Base-by-base conservation (phyloP, 495 filamentous ascomycete species). In the Amphirosellinia nigrospora region DNA sequence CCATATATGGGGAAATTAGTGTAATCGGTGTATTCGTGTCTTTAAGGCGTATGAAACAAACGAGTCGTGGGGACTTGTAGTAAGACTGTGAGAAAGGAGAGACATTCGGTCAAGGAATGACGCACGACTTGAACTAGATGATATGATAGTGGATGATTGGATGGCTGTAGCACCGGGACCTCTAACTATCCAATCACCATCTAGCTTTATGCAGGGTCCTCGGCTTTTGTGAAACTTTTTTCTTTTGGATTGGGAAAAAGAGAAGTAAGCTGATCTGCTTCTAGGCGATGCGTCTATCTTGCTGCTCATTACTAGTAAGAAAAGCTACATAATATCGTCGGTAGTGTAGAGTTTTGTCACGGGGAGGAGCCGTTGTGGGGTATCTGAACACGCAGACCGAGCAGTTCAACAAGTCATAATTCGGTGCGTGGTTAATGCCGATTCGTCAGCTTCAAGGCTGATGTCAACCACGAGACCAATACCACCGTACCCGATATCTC, bases 1-100 rank as follows among this genome's bases (percentile, higher is more conserved):
- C 66, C 19, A 68, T 68, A 39, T 34, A 68, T 15, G 19, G 43
- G 56, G 55, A 61, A 60, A 15, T 19, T 68, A 38, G 56, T 61
- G 43, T n/a, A 68, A 68, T 68, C 38, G 4, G 36, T 16, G 4
- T 41, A 39, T 21, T 60, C 32, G 21, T n/a, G 53, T n/a, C 15
- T 56, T 36, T 4, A 58, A n/a, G 55, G 9, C 3, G 30, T 58
- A 58, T 36, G 55, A 28, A 36, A 10, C 32, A 58, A 58, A 36
- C 55, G 55, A 36, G 30, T 58, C 55, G 55, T 36, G 55, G 30
- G 32, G 55, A 36, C 23, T 36, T 4, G 30, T 58, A 58, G 55
- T 58, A 58, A 58, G 55, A 36, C 19, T 34, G 32, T 58, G 38
- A 15, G 30, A 28, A 15, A 41, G 21, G 58, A 61, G 34, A 6